Conservation (phyloP, 164 flowering plant species). For the Kalanchoe fedtschenkoi region DNA sequence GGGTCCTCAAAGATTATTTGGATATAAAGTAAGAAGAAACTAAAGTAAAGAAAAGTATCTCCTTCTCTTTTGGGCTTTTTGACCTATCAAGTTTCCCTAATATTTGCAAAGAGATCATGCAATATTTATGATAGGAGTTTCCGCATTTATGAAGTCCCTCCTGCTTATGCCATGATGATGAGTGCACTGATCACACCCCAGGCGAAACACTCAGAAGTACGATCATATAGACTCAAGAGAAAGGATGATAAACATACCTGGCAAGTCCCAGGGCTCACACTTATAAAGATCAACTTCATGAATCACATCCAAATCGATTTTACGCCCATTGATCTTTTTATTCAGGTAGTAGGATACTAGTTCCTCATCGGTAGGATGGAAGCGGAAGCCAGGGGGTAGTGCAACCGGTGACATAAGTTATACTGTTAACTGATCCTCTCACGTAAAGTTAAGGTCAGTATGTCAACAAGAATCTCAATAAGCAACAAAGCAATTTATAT, state of each 20-base stretch:
- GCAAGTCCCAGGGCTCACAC: slow-evolving; percentile 7
- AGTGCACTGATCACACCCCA: background rate
- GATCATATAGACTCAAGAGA: background rate
- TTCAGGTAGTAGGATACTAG: slow-evolving; percentile 5
- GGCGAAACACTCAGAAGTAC: background rate
- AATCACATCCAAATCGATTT: slow-evolving; percentile 5
- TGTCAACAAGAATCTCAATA: background rate
- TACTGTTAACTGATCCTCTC: background rate
- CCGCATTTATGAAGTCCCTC: background rate
- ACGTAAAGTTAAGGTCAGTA: background rate
- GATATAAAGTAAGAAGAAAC: slow-evolving; percentile 3
- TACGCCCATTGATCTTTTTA: background rate
- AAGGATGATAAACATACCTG: background rate
- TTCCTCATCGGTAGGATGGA: slow-evolving; percentile 4
- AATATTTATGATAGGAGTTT: background rate
- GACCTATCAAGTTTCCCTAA: background rate
- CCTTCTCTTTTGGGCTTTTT: slow-evolving; percentile 1
- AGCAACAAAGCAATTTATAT: background rate
- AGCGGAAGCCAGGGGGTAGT: slow-evolving; percentile 5
- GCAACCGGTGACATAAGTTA: slow-evolving; percentile 1
- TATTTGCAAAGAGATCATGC: background rate
- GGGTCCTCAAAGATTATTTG: background rate
- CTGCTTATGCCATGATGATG: background rate
- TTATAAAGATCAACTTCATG: slow-evolving; percentile 4
- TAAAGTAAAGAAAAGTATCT: slow-evolving; percentile 2